Evolutionary conservation across 2,329 filamentous ascomycete species (phyloP).

Genomic region (Sclerotinia nivalis): DNA sequence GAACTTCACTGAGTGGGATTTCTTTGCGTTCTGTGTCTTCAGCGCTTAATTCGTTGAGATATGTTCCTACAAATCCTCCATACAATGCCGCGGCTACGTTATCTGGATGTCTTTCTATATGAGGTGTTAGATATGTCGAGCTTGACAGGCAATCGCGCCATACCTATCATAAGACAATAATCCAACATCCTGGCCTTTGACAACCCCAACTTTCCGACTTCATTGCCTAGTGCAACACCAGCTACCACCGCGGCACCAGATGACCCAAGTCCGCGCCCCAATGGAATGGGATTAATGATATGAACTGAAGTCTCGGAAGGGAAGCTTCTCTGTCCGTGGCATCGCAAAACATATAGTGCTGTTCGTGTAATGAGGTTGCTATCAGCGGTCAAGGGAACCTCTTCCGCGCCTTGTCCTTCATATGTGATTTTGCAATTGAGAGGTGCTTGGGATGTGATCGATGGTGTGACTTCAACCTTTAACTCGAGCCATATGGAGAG

Average conservation of each 20-base stretch:
- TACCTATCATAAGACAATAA: slow-evolving; percentile 95
- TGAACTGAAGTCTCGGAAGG: slow-evolving; percentile 86
- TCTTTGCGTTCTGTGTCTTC: slow-evolving; percentile 89
- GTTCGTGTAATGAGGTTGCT: slow-evolving; percentile 92
- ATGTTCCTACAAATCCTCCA: slow-evolving; percentile 95
- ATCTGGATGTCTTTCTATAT: slow-evolving; percentile 78
- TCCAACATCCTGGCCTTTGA: slow-evolving; percentile 84
- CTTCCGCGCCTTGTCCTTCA: slow-evolving; percentile 68
- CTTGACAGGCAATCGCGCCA: slow-evolving; percentile 28
- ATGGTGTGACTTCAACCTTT: slow-evolving; percentile 71
- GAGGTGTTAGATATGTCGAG: slow-evolving; percentile 9
- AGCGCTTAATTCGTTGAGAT: slow-evolving; percentile 86
- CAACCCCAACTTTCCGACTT: slow-evolving; percentile 78
- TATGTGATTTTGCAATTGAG: slow-evolving; percentile 91
- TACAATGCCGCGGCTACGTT: slow-evolving; percentile 95
- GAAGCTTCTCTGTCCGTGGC: slow-evolving; percentile 83
- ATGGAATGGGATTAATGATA: slow-evolving; percentile 91
- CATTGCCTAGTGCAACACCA: slow-evolving; percentile 88
- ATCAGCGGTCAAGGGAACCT: slow-evolving; percentile 81
- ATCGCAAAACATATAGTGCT: slow-evolving; percentile 90
- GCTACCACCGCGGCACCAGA: slow-evolving; percentile 95
- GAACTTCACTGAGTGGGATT: slow-evolving; percentile 90
- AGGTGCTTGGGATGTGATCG: slow-evolving; percentile 57
- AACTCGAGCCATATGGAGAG: slow-evolving; percentile 93
- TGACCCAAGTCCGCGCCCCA: slow-evolving; percentile 90